Percentiles rank a stretch among this genome's conserved stretches.
These are phyloP conservation scores for Mycena kentingensis DNA, from an alignment of 768 basidiomycete species.

Conservation along the genomic window DNA sequence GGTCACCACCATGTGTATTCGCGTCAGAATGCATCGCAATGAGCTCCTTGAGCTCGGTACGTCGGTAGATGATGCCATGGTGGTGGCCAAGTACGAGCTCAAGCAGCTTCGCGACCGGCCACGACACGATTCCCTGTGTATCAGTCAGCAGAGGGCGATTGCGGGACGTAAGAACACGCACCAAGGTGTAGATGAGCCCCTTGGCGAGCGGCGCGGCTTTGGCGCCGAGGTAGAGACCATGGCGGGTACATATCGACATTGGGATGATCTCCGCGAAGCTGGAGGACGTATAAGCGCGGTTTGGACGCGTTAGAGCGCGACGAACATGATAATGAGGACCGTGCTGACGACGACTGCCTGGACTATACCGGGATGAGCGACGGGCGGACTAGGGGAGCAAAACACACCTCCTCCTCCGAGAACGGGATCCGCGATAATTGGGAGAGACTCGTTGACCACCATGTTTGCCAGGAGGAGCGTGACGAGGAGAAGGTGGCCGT, in stretches of 20 bases:
- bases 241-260: slow-evolving; percentile 85
- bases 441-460: slow-evolving; percentile 92
- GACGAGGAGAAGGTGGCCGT: slow-evolving; percentile 83
- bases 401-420: too few species aligned
- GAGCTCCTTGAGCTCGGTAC: slow-evolving; percentile 86
- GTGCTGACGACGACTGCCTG: slow-evolving; percentile 82
- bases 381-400: too few species aligned
- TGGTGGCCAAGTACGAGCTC: slow-evolving; percentile 78
- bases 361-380: too few species aligned
- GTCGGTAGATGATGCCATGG: slow-evolving; percentile 89
- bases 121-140: slow-evolving; percentile 75
- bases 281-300: slow-evolving; percentile 11
- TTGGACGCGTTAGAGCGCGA: background rate
- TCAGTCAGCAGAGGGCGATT: slow-evolving; percentile 4
- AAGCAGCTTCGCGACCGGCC: slow-evolving; percentile 84
- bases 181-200: slow-evolving; percentile 68
- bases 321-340: slow-evolving; percentile 84
- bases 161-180: slow-evolving; percentile 34
- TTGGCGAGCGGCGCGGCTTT: slow-evolving; percentile 75
- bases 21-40: slow-evolving; percentile 81
- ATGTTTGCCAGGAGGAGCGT: slow-evolving; percentile 86
- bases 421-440: too few species aligned
- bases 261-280: slow-evolving; percentile 93
- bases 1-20: slow-evolving; percentile 77
- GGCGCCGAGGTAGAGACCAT: slow-evolving; percentile 86